A percentile compares a stretch with the other conserved stretches of the same genome.
Evolutionary conservation across 73 alveolate species (phyloP).

Genomic region (Tetrahymena borealis): DNA sequence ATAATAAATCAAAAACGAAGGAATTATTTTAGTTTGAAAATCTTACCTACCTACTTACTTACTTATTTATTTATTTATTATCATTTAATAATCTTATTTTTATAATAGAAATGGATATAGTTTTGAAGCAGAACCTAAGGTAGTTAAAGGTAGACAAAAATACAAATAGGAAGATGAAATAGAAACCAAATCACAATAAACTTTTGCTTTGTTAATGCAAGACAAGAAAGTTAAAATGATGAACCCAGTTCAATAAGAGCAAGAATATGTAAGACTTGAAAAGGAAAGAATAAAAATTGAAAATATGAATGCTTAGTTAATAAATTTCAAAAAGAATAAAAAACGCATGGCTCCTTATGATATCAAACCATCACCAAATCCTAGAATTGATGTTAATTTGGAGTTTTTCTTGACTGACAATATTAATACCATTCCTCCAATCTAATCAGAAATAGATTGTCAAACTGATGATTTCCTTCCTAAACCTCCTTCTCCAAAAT

Average conservation of each 20-base stretch:
- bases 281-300: constrained; percentile 50
- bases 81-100: neutral
- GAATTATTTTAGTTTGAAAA: constrained; percentile 3
- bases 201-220: constrained; percentile 39
- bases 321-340: constrained; percentile 56
- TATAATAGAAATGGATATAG: neutral
- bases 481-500: constrained; percentile 90
- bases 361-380: constrained; percentile 83
- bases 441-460: constrained; percentile 57
- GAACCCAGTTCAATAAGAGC: constrained; percentile 43
- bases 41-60: no score
- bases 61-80: neutral
- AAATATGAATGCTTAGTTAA: constrained; percentile 49
- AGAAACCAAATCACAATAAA: constrained; percentile 28
- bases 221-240: constrained; percentile 43
- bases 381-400: constrained; percentile 79
- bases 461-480: constrained; percentile 90
- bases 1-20: no score
- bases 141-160: constrained; percentile 45
- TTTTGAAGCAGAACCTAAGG: constrained; percentile 54
- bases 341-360: constrained; percentile 69
- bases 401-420: constrained; percentile 79
- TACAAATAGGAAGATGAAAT: constrained; percentile 37
- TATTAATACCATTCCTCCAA: constrained; percentile 45
- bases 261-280: constrained; percentile 40